Evolutionary conservation across 768 basidiomycete species (phyloP), one percentile per base, ranked within the genome.

Genomic region (Boletus vermiculosoides): DNA sequence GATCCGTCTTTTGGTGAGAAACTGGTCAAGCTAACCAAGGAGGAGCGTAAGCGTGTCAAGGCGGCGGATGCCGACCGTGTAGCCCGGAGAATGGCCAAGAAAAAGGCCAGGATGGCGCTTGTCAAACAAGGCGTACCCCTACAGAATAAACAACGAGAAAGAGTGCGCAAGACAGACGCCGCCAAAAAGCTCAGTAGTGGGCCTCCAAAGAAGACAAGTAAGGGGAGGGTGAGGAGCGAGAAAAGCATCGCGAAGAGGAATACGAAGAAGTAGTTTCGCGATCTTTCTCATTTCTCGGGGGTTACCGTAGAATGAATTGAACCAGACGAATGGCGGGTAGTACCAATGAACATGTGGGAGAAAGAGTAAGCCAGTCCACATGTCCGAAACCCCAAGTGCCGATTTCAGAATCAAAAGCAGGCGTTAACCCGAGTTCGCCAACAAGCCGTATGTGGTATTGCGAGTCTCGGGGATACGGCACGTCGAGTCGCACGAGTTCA

Each of bases 41-140:
- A 92, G 22, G 91, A 89, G 59, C 83, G 96, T 57, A 97, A 95
- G 76, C 78, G 82, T 42, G 83, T 77, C 58, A 99, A 99, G 74
- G 80, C 86, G 3, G 66, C 80, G 23, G 88, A 98, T 70, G 79
- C 85, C 1, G 92, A 91, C 57, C 86, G 96, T 28, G 78, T 93
- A 41, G 89, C 87, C 41, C 77, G 96, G 47, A 79, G 96, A 55
- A 68, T 94, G 71, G 93, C 91, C 41, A 97, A 98, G 83, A 97
- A 97, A 75, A 89, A 88, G 73, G 81, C 85, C 34, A 78, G 87
- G 61, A 80, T 78, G 63, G 70, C 77, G 39, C 77, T 89, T 68
- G 73, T 66, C 25, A 72, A 75, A 52, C 67, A 74, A 60, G 75
- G 72, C 25, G 71, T 76, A 5, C 72, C 74, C 55, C 46, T 67